Percentiles rank a stretch among this genome's conserved stretches.
Conservation (phyloP, 2,329 filamentous ascomycete species). For the Ampelomyces quisqualis region DNA sequence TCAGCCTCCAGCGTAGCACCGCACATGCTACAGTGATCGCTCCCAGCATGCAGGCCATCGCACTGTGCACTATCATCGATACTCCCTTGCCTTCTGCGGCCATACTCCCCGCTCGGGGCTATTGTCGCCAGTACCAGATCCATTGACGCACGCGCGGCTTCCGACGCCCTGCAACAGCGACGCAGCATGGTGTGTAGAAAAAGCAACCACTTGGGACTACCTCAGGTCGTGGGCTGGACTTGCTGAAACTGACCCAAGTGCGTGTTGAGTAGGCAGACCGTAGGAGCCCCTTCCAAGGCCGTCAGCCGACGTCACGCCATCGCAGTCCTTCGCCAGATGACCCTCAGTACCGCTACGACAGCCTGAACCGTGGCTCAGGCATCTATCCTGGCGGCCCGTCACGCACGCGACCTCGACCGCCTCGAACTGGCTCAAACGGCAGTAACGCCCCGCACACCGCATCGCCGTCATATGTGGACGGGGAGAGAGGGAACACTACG, state of each 20-base stretch:
- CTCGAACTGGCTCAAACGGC: slow-evolving; percentile 23
- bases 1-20: slow-evolving; percentile 37
- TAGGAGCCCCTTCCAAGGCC: slow-evolving; percentile 26
- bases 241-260: slow-evolving; percentile 27
- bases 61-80: slow-evolving; percentile 32
- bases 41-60: slow-evolving; percentile 42
- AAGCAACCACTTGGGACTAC: slow-evolving; percentile 19
- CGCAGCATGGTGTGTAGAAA: slow-evolving; percentile 45
- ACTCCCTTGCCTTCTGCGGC: slow-evolving; percentile 23
- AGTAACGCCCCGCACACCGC: slow-evolving; percentile 21
- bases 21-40: slow-evolving; percentile 30
- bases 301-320: slow-evolving; percentile 19
- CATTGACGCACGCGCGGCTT: slow-evolving; percentile 36
- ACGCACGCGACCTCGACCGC: slow-evolving; percentile 28
- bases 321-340: slow-evolving; percentile 20
- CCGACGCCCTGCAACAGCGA: slow-evolving; percentile 25
- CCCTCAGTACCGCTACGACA: slow-evolving; percentile 16
- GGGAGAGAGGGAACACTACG: slow-evolving; percentile 24
- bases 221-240: slow-evolving; percentile 8
- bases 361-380: slow-evolving; percentile 11
- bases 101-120: slow-evolving; percentile 19
- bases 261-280: slow-evolving; percentile 32
- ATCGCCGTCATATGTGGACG: slow-evolving; percentile 23
- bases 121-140: slow-evolving; percentile 34
- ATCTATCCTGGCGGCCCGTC: slow-evolving; percentile 11